Conservation (phyloP, 1,284 basidiomycete species). For the Puccinia horiana region DNA sequence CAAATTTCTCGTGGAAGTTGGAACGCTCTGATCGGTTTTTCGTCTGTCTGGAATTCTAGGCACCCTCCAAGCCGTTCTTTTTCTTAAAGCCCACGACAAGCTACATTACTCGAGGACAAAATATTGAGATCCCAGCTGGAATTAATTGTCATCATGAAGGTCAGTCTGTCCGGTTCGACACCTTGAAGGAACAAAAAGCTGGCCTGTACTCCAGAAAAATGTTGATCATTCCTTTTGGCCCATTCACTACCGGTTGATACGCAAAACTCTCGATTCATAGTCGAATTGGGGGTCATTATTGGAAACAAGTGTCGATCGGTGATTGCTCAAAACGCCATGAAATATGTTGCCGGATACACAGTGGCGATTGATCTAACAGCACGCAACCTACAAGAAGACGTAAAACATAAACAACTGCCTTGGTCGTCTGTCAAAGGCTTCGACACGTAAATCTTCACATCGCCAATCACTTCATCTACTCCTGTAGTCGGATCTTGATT, state of each 20-base stretch:
- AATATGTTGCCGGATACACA: constrained; percentile 28
- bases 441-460: constrained; percentile 33
- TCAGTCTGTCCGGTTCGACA: not conserved
- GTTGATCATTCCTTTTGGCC: not conserved
- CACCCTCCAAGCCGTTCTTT: constrained; percentile 36
- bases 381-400: constrained; percentile 39
- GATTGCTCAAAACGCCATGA: constrained; percentile 9
- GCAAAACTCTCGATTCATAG: constrained; percentile 7
- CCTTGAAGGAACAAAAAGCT: no score
- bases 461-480: not conserved
- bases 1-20: not conserved
- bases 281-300: constrained; percentile 45
- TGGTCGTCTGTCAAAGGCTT: constrained; percentile 41
- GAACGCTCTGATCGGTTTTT: no score
- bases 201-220: not conserved
- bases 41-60: not conserved
- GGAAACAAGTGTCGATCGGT: constrained; percentile 20
- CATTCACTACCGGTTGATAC: not conserved
- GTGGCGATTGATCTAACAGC: constrained; percentile 41
- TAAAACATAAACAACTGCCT: constrained; percentile 7
- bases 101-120: constrained; percentile 20
- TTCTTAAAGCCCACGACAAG: constrained; percentile 44
- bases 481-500: not conserved
- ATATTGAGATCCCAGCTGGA: constrained; percentile 29
- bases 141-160: constrained; percentile 47